A percentile compares a stretch with the other conserved stretches of the same genome.
These are phyloP conservation scores for Kalanchoe fedtschenkoi DNA, from an alignment of 164 flowering plant species.

Conservation along the genomic window DNA sequence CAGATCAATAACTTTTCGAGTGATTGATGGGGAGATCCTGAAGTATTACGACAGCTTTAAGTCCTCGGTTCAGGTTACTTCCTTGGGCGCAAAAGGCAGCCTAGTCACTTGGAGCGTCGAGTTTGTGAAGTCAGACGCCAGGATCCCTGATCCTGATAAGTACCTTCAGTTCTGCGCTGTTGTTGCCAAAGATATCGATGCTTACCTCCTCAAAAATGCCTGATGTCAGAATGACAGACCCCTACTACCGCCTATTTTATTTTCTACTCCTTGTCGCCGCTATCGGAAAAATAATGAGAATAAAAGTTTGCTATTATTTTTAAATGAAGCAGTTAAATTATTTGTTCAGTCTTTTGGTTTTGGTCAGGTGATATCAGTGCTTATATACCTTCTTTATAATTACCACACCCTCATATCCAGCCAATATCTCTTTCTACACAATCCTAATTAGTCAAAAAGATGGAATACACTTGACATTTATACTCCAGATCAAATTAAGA, in stretches of 20 bases:
- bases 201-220: constrained; percentile 3
- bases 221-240: background rate
- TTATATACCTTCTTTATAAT: too few relatives aligned
- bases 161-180: constrained; percentile 7
- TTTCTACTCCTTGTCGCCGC: too few relatives aligned
- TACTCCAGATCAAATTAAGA: too few relatives aligned
- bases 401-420: too few relatives aligned
- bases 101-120: constrained; percentile 6
- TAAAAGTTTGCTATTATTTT: too few relatives aligned
- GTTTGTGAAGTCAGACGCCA: constrained; percentile 13
- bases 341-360: too few relatives aligned
- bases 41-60: constrained; percentile 5
- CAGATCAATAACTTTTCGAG: background rate
- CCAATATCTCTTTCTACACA: too few relatives aligned
- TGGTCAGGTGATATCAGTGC: too few relatives aligned
- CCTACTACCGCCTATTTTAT: background rate
- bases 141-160: constrained; percentile 5
- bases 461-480: too few relatives aligned
- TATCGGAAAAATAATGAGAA: too few relatives aligned
- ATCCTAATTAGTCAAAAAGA: too few relatives aligned
- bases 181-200: constrained; percentile 11
- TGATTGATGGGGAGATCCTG: constrained; percentile 1
- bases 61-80: background rate
- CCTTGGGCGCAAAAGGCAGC: constrained; percentile 10
- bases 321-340: too few relatives aligned